Evolutionary conservation across 2,329 filamentous ascomycete genomes (phyloP), one percentile per base, ranked within the genome.

Genomic region (Aspergillus ibericus): DNA sequence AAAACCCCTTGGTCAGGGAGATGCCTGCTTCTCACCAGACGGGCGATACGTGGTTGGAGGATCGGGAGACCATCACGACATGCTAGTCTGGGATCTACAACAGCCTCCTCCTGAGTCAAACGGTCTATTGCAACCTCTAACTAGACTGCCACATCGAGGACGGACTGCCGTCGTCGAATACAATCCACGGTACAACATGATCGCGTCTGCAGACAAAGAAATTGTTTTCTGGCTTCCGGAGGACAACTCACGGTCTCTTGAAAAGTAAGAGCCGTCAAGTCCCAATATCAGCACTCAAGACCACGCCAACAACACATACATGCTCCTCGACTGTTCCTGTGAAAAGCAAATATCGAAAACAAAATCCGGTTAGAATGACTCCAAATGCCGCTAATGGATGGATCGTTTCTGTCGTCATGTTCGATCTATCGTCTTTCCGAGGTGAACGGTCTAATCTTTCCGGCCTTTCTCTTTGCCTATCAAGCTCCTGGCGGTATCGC

Each of bases 111-210:
- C 82, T 1, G 52, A 82, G 79, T 47, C 83, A 83, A 75, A 85
- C 85, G 48, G 78, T 90, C 64, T 70, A 46, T 58, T 80, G 53
- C 71, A 77, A 58, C 78, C 80, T 2, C 69, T 72, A 54, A 64
- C 68, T 44, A 76, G 64, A 47, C 59, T 81, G 48, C 69, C 77
- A 54, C 73, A 78, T 60, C 69, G 76, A 83, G 78, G 86, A 81
- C 72, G 87, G 85, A 76, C 86, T 53, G 89, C 89, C 0, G 83
- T 96, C 12, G 82, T 96, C 42, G 91, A 90, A 20, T 95, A 92
- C 73, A 98, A 97, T 72, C 95, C 93, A 25, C 84, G 93, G 51
- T 95, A 89, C 75, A 97, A 98, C 75, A 88, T 97, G 79, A 84
- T 98, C 65, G 93, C 92, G 8, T 95, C 89, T 46, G 95, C 92